These are phyloP conservation scores for Haplosporangium sp. DNA, from an alignment of 371 early-diverging fungal genomes.

Conservation along the genomic window DNA sequence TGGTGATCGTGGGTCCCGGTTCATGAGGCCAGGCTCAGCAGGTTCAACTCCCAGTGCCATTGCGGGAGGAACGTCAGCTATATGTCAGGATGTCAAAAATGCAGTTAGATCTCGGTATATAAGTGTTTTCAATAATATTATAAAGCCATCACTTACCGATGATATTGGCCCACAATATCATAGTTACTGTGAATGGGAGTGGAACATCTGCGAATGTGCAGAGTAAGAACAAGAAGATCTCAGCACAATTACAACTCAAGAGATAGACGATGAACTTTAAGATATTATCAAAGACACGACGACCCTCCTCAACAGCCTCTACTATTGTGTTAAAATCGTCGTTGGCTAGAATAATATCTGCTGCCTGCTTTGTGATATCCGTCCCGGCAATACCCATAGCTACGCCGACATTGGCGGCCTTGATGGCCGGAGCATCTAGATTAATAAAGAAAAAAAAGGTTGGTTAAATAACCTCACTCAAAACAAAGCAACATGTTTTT, in stretches of 20 bases:
- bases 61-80: constrained; percentile 74
- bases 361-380: constrained; percentile 92
- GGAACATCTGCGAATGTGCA: constrained; percentile 61
- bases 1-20: constrained; percentile 69
- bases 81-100: background rate
- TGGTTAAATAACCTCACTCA: background rate
- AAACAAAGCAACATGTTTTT: background rate
- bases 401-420: constrained; percentile 92
- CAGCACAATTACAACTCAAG: constrained; percentile 89
- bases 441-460: background rate
- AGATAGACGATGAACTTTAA: constrained; percentile 93
- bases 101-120: background rate
- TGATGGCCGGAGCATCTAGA: constrained; percentile 89
- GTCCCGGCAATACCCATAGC: constrained; percentile 94
- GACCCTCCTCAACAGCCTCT: constrained; percentile 84
- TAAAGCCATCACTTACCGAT: constrained; percentile 64
- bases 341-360: constrained; percentile 88
- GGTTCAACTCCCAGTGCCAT: constrained; percentile 80
- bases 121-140: background rate
- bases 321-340: constrained; percentile 89
- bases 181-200: constrained; percentile 67
- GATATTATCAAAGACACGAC: constrained; percentile 94
- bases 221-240: constrained; percentile 77
- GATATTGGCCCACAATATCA: constrained; percentile 94
- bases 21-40: constrained; percentile 79